Percentiles rank a stretch among this genome's conserved stretches.
Conservation (phyloP, 2,329 filamentous ascomycete genomes). For the Torrubiella hemipterigena region DNA sequence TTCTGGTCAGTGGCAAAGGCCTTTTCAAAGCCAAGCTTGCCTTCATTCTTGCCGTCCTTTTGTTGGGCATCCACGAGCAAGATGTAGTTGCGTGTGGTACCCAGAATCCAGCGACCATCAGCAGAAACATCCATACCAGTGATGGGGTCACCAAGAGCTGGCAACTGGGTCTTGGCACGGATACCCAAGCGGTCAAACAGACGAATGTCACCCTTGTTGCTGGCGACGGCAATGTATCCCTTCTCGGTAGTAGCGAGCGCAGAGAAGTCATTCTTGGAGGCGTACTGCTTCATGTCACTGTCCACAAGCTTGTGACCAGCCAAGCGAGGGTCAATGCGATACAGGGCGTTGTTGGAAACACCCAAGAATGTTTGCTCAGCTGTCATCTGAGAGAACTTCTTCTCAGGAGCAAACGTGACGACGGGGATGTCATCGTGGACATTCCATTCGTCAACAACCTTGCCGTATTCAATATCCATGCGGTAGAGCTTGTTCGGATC, state of each 20-base stretch:
- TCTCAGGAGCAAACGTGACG: constrained; percentile 84
- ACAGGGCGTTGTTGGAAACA: constrained; percentile 84
- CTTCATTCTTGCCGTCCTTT: constrained; percentile 88
- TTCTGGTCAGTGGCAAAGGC: constrained; percentile 87
- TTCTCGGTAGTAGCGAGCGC: constrained; percentile 90
- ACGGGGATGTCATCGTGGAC: constrained; percentile 93
- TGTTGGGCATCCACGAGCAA: constrained; percentile 87
- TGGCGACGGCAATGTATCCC: constrained; percentile 92
- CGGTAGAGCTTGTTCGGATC: constrained; percentile 88
- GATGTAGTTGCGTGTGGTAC: constrained; percentile 87
- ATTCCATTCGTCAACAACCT: constrained; percentile 98
- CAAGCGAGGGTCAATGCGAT: constrained; percentile 84
- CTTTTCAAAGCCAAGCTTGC: constrained; percentile 95
- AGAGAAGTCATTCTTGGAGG: constrained; percentile 94
- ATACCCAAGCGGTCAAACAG: constrained; percentile 94
- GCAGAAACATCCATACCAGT: constrained; percentile 91
- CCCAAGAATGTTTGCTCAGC: constrained; percentile 90
- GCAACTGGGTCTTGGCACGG: constrained; percentile 94
- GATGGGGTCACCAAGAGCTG: constrained; percentile 88
- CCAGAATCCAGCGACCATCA: constrained; percentile 90
- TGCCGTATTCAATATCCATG: constrained; percentile 97
- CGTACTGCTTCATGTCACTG: constrained; percentile 86
- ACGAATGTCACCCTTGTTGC: constrained; percentile 94
- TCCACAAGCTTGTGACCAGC: constrained; percentile 89
- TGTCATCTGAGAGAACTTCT: constrained; percentile 97